Evolutionary conservation across 768 basidiomycete species (phyloP), one percentile per base, ranked within the genome.

Genomic region (Cystoderma amianthinum): DNA sequence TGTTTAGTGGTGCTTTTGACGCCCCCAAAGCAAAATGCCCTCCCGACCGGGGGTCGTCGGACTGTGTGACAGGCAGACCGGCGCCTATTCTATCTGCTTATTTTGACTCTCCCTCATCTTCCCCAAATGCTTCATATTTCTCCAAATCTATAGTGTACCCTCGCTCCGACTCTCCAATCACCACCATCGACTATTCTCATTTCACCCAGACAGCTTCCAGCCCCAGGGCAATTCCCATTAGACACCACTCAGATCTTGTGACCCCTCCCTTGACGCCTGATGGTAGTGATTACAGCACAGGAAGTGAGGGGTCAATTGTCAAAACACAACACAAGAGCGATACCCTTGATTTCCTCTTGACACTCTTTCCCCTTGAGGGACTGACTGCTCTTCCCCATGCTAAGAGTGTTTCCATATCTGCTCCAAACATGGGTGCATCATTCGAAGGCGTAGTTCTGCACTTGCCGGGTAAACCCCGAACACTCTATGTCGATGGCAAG

Each of bases 11-110:
- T 82, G 88, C 69, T 89, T 92, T 92, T 92, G 89, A 92, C 88
- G 72, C 69, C 74, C 86, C 88, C 52, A 82, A 75, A 56, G 66
- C 65, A 50, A 92, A 92, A 92, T 92, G 89, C 89, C 89, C 88
- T 87, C 88, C 87, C 54, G 82, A 87, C 60, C 59, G 89, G 85
- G 89, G 89, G 89, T 92, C 89, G 87, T 82, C 79, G 73, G 80
- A 76, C 76, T 82, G 86, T 78, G 89, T 92, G 89, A 92, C 84
- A 92, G 89, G 77, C 85, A 75, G 80, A 70, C 75, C 76, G 82
- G 77, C 86, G 88, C 69, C 71, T 58, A 64, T 61, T 47, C 63
- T 69, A 54, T 68, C 75, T 57, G 62, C 65, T 62, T 61, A 67
- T 51, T 28, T 34, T 38, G 49, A 44, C 24, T 39, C 42, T 12